Base-by-base conservation (phyloP, 2,329 filamentous ascomycete species). In the Podosphaera fusca region DNA sequence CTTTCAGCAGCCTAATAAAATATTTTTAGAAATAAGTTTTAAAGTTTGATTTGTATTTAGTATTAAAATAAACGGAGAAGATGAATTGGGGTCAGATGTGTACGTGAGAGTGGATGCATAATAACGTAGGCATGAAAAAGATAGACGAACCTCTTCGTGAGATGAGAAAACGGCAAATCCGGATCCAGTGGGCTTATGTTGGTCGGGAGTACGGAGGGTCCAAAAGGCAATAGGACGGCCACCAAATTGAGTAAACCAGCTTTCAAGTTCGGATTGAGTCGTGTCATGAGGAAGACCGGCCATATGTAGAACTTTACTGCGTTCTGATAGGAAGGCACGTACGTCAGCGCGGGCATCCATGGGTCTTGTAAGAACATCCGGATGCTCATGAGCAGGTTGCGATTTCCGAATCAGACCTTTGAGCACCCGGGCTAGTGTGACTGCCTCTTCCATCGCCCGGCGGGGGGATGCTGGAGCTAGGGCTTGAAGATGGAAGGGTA, bases 231-330 rank as follows among this genome's bases (percentile, higher is more conserved):
- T 98, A 35, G 92, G 92, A 49, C 92, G 85, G 55, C 92, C 92
- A 61, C 92, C 92, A 68, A 95, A 98, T 71, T 98, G 92, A 35
- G 92, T 98, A 69, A 96, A 98, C 92, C 92, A 98, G 72, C 89
- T 95, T 74, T 98, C 92, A 31, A 98, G 78, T 73, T 98, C 92
- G 2, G 90, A 96, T 72, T 98, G 92, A 1, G 92, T 98, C 40
- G 92, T 98, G 66, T 98, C 92, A 69, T 98, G 92, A 50, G 92
- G 92, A 56, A 98, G 77, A 54, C 92, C 92, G 66, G 89, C 95
- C 82, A 98, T 90, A 71, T 98, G 92, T 57, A 98, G 79, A 45
- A 98, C 90, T 73, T 98, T 98, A 75, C 89, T 95, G 60, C 92
- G 82, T 73, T 98, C 92, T 1, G 87, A 87, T 58, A 98, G 74